Evolutionary conservation across 768 basidiomycete species (phyloP).

Genomic region (Trametes maxima): DNA sequence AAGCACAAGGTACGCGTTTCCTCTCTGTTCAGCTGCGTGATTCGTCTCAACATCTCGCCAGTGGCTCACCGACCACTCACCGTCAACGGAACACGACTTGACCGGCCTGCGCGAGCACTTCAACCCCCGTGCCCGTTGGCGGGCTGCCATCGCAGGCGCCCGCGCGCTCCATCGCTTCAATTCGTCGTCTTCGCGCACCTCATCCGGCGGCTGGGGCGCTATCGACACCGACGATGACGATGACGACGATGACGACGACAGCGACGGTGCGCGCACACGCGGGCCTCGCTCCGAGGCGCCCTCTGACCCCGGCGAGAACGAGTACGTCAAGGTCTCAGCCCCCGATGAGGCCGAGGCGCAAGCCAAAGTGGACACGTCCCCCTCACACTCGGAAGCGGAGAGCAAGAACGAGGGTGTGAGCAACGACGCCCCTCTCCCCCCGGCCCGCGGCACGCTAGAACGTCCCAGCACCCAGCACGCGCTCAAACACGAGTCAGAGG

Average conservation of each 20-base stretch:
- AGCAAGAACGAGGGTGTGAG: slow-evolving; percentile 24
- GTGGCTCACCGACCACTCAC: slow-evolving; percentile 74
- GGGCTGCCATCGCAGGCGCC: slow-evolving; percentile 61
- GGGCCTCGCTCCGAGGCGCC: slow-evolving; percentile 15
- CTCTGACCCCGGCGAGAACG: slow-evolving; percentile 41
- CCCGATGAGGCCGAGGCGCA: slow-evolving; percentile 28
- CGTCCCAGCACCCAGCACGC: slow-evolving; percentile 24
- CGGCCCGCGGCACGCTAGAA: neutral
- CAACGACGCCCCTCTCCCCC: slow-evolving; percentile 14
- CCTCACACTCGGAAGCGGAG: slow-evolving; percentile 5
- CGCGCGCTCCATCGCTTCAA: slow-evolving; percentile 39
- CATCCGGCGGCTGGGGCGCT: slow-evolving; percentile 38
- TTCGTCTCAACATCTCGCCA: slow-evolving; percentile 28
- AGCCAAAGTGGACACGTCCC: neutral
- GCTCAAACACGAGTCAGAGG: slow-evolving; percentile 29
- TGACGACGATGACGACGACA: slow-evolving; percentile 38
- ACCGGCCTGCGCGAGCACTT: slow-evolving; percentile 82
- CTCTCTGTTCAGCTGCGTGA: neutral
- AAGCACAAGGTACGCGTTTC: slow-evolving; percentile 55
- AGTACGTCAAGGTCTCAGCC: slow-evolving; percentile 44
- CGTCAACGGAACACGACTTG: slow-evolving; percentile 77
- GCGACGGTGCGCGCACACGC: slow-evolving; percentile 28
- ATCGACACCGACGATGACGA: slow-evolving; percentile 37
- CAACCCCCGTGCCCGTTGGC: slow-evolving; percentile 74
- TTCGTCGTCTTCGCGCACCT: slow-evolving; percentile 27